Conservation (phyloP, 768 basidiomycete species). For the Boletus tomentosulus region DNA sequence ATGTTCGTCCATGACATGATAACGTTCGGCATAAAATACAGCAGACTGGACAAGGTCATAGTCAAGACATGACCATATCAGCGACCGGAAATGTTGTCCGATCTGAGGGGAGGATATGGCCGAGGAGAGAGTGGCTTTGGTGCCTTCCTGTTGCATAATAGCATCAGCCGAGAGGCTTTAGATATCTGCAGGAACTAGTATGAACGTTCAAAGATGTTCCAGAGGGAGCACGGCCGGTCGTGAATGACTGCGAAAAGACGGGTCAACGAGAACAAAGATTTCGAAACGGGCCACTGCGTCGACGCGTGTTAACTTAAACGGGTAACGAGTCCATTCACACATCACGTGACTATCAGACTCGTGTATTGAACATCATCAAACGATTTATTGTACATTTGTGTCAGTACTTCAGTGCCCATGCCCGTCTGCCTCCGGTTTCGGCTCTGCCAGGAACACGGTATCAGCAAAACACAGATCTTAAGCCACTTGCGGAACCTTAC, state of each 20-base stretch:
- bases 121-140: constrained; percentile 27
- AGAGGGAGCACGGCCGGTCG: constrained; percentile 8
- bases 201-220: constrained; percentile 12
- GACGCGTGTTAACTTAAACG: constrained; percentile 16
- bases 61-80: constrained; percentile 85
- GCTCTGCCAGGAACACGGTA: constrained; percentile 42
- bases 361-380: neutral
- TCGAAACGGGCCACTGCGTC: constrained; percentile 16
- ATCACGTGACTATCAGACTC: constrained; percentile 27
- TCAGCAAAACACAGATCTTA: constrained; percentile 9
- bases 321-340: constrained; percentile 1
- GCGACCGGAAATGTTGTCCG: constrained; percentile 61
- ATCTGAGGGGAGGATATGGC: constrained; percentile 52
- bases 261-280: constrained; percentile 14
- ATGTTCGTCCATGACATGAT: constrained; percentile 62
- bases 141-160: constrained; percentile 62
- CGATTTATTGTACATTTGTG: constrained; percentile 9
- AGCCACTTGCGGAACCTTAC: constrained; percentile 36
- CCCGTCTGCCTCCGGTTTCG: constrained; percentile 64
- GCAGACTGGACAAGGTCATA: constrained; percentile 74
- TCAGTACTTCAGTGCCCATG: constrained; percentile 56
- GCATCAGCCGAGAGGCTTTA: constrained; percentile 33
- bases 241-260: constrained; percentile 2
- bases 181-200: constrained; percentile 17
- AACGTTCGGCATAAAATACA: constrained; percentile 86